Percentiles rank a stretch among this genome's conserved stretches.
Conservation (phyloP, 306 rosid genomes). For the Citrullus amarus region DNA sequence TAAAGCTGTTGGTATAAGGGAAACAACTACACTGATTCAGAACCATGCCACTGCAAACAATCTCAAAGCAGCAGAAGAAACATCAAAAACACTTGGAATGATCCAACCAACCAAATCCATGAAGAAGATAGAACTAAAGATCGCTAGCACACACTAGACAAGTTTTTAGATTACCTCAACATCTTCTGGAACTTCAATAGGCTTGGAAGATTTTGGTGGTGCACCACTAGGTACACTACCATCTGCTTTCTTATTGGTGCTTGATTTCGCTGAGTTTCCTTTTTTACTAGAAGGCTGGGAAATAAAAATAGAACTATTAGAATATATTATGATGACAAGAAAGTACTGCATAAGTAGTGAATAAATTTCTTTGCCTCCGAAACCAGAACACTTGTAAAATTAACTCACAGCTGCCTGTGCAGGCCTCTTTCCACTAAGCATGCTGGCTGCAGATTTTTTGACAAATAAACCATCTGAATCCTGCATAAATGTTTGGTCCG, state of each 20-base stretch:
- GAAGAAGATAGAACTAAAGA: not conserved
- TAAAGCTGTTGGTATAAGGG: not conserved
- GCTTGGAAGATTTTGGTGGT: slow-evolving; percentile 43
- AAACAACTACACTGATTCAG: not conserved
- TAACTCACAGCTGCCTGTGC: slow-evolving; percentile 73
- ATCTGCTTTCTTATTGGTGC: slow-evolving; percentile 58
- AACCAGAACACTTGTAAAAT: not conserved
- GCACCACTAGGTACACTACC: slow-evolving; percentile 33
- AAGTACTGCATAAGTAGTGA: not conserved
- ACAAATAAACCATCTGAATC: slow-evolving; percentile 52
- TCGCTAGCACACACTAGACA: not conserved
- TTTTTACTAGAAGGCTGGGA: slow-evolving; percentile 58
- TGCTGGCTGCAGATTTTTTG: slow-evolving; percentile 87
- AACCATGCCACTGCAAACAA: not conserved
- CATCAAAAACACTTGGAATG: not conserved
- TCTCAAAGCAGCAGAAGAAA: not conserved
- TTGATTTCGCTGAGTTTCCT: slow-evolving; percentile 45
- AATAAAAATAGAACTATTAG: slow-evolving; percentile 13
- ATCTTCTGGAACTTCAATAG: slow-evolving; percentile 66
- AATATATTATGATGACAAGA: slow-evolving; percentile 6
- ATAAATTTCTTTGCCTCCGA: not conserved
- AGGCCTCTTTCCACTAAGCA: slow-evolving; percentile 98
- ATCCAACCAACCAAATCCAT: not conserved
- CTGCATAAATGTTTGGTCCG: slow-evolving; percentile 29
- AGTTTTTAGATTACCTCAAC: slow-evolving; percentile 56